Percentiles rank a stretch among this genome's conserved stretches.
These are phyloP conservation scores for Stellera chamaejasme DNA, from an alignment of 345 rosid species.

Conservation along the genomic window DNA sequence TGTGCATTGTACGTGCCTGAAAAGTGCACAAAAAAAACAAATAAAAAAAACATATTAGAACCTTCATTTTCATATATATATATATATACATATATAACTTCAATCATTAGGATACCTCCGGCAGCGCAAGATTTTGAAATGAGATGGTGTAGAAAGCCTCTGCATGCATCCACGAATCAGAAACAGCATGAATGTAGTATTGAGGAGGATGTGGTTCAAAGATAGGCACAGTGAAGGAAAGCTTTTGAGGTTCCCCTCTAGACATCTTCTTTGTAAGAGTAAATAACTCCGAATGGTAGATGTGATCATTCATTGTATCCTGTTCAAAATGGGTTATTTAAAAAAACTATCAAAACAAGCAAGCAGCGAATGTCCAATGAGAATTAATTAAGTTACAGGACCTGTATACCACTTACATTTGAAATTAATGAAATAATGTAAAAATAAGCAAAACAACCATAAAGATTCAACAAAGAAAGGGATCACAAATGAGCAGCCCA, in stretches of 20 bases:
- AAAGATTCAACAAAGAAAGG: too few relatives aligned
- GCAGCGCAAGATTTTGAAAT: constrained; percentile 76
- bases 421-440: too few relatives aligned
- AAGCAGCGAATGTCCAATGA: too few relatives aligned
- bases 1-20: constrained; percentile 76
- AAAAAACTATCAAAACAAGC: too few relatives aligned
- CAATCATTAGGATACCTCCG: constrained; percentile 47
- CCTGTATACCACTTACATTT: too few relatives aligned
- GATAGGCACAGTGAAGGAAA: constrained; percentile 89
- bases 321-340: constrained; percentile 18
- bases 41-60: too few relatives aligned
- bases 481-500: too few relatives aligned
- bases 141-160: constrained; percentile 91
- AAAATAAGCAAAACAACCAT: too few relatives aligned
- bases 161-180: constrained; percentile 97
- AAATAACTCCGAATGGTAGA: constrained; percentile 94
- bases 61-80: too few relatives aligned
- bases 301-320: constrained; percentile 97
- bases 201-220: constrained; percentile 99
- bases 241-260: constrained; percentile 82
- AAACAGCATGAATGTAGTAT: constrained; percentile 88
- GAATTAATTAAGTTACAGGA: too few relatives aligned
- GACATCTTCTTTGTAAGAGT: constrained; percentile 82
- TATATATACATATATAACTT: too few relatives aligned
- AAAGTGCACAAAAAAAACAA: constrained; percentile 10